These are phyloP conservation scores for Aspergillus sp. DNA, from an alignment of 2,329 filamentous ascomycete genomes.

Conservation along the genomic window DNA sequence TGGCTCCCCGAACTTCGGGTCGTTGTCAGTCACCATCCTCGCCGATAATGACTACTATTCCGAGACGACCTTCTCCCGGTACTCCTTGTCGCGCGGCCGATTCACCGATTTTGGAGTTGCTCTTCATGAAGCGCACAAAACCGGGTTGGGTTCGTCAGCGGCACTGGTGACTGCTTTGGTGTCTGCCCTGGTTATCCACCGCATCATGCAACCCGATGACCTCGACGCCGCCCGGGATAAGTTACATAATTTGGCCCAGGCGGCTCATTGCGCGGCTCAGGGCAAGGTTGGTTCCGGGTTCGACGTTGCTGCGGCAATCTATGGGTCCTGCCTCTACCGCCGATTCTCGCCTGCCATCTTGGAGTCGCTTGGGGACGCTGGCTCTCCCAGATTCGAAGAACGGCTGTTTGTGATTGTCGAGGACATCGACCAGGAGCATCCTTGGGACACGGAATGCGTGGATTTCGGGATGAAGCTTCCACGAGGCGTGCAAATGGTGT, in stretches of 20 bases:
- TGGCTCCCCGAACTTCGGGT: constrained; percentile 49
- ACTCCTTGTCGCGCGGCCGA: constrained; percentile 29
- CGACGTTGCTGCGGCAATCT: constrained; percentile 87
- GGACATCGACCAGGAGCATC: constrained; percentile 37
- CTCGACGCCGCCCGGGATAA: constrained; percentile 45
- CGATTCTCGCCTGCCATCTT: constrained; percentile 82
- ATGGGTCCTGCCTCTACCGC: constrained; percentile 80
- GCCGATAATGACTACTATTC: constrained; percentile 98
- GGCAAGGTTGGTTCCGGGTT: constrained; percentile 95
- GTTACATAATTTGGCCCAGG: constrained; percentile 89
- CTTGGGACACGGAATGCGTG: constrained; percentile 72
- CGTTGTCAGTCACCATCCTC: constrained; percentile 72
- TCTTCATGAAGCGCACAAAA: constrained; percentile 78
- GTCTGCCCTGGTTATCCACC: constrained; percentile 41
- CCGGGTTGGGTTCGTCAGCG: constrained; percentile 86
- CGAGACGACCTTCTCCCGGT: constrained; percentile 42
- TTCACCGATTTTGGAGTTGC: constrained; percentile 73
- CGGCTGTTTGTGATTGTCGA: constrained; percentile 59
- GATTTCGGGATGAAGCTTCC: constrained; percentile 65
- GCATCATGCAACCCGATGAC: constrained; percentile 34
- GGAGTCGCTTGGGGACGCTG: constrained; percentile 55
- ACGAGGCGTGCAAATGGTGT: constrained; percentile 63
- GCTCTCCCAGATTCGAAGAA: constrained; percentile 55
- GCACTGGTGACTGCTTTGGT: constrained; percentile 81
- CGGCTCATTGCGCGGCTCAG: constrained; percentile 88